Evolutionary conservation across 208 protist genomes (phyloP).

Genomic region (Acanthamoeba divionensis): DNA sequence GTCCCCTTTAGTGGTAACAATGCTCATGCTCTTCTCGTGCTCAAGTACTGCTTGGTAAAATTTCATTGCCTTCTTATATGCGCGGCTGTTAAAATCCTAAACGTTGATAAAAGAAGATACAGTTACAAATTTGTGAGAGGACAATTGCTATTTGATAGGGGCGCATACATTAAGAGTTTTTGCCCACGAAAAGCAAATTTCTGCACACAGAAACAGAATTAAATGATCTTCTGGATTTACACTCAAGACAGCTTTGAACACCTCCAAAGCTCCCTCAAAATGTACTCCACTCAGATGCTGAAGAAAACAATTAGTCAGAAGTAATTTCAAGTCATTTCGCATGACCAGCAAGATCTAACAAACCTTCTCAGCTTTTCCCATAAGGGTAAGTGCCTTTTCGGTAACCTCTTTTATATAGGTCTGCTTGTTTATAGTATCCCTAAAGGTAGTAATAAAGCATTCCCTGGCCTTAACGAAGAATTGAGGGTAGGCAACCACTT

Average conservation of each 20-base stretch:
- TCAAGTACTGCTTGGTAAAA: conserved; percentile 15
- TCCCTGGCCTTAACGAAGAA: conserved; percentile 43
- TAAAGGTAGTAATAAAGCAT: conserved; percentile 4
- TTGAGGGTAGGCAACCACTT: not conserved
- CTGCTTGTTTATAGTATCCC: not conserved
- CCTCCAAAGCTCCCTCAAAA: conserved; percentile 32
- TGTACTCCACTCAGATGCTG: not conserved
- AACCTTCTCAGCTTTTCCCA: conserved; percentile 41
- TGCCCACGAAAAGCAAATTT: conserved; percentile 49
- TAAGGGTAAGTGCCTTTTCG: conserved; percentile 32
- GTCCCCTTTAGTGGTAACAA: no score
- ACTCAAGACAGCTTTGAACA: conserved; percentile 31
- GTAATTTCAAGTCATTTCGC: not conserved
- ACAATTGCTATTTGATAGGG: not conserved
- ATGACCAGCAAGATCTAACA: not conserved
- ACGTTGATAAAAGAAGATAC: not conserved
- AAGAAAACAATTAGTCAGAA: not conserved
- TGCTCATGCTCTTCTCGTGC: not conserved
- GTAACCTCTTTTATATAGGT: conserved; percentile 9
- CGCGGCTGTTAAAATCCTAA: conserved; percentile 5
- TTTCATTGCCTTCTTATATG: conserved; percentile 48
- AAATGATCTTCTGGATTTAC: conserved; percentile 7
- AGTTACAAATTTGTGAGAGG: no score
- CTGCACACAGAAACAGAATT: conserved; percentile 47
- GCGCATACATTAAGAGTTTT: not conserved